phyloP scores from a whole-genome alignment of 2,329 filamentous ascomycete genomes.

The Mollisiaceae sp. region DNA sequence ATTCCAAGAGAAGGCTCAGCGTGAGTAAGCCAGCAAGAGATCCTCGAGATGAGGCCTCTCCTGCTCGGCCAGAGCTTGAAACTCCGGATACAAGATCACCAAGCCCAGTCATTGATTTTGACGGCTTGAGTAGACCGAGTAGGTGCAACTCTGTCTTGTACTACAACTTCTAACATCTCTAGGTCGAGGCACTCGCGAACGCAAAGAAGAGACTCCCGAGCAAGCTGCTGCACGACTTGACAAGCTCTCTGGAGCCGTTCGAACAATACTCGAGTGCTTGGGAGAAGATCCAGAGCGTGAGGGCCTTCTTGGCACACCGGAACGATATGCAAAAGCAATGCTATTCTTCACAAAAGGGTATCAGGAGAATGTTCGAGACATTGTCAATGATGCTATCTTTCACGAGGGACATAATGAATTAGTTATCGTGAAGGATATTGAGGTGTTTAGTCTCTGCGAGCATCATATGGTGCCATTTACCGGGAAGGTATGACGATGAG shows the following conservation, averaged over 20 bases:
- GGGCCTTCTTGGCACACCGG: constrained; percentile 71
- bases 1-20: constrained; percentile 55
- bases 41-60: constrained; percentile 55
- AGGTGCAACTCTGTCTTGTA: constrained; percentile 31
- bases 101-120: constrained; percentile 64
- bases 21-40: constrained; percentile 66
- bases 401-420: constrained; percentile 96
- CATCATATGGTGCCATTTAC: constrained; percentile 97
- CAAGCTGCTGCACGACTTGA: constrained; percentile 58
- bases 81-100: constrained; percentile 50
- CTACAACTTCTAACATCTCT: constrained; percentile 11
- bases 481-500: constrained; percentile 71
- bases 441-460: constrained; percentile 93
- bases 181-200: constrained; percentile 68
- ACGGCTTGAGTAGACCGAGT: constrained; percentile 66
- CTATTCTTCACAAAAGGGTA: constrained; percentile 97
- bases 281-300: constrained; percentile 71
- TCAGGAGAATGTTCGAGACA: constrained; percentile 88
- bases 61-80: constrained; percentile 33
- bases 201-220: constrained; percentile 61
- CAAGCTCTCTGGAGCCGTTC: constrained; percentile 65
- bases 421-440: constrained; percentile 97
- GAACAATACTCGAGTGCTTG: constrained; percentile 70
- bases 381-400: constrained; percentile 94
- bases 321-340: constrained; percentile 93